Evolutionary conservation across 306 rosid species (phyloP), one percentile per base, ranked within the genome.

Genomic region (Rosa lucieae): DNA sequence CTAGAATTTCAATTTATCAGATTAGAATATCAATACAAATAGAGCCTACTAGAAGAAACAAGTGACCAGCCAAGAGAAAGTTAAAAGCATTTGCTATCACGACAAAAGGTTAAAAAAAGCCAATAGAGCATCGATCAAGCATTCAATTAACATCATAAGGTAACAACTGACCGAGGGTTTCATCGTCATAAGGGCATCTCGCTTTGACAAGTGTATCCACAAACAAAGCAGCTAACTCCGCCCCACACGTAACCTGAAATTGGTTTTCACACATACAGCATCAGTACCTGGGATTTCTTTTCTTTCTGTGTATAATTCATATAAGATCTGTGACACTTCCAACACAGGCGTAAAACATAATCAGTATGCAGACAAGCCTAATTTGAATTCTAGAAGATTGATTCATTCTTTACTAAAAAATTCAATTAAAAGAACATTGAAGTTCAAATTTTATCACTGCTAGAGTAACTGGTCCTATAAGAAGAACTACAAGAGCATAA

Each of bases 161-260:
- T 73, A 81, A 83, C 80, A 81, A 78, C 97, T 77, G 81, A 96
- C 99, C 98, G 80, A 91, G 90, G 77, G 79, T 84, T 86, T 89
- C 89, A 44, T 84, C 84, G 21, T 84, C 81, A 76, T 81, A 96
- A 80, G 93, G 92, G 80, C 90, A 63, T 82, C 85, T 89, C 67
- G 94, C 98, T 85, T 96, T 96, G 65, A 84, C 89, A 75, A 96
- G 90, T 59, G 89, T 90, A 76, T 93, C 99, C 79, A 96, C 99
- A 81, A 86, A 96, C 78, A 93, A 79, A 56, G 89, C 86, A 85
- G 99, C 96, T 81, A 96, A 92, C 84, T 96, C 99, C 68, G 96
- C 92, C 75, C 99, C 99, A 80, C 99, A 96, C 32, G 93, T 93
- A 84, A 96, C 89, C 99, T 96, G 88, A 61, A 67, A 77, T 29